These are phyloP conservation scores for Cryptococcus deneoformans DNA, from an alignment of 1,284 basidiomycete genomes.

Conservation along the genomic window DNA sequence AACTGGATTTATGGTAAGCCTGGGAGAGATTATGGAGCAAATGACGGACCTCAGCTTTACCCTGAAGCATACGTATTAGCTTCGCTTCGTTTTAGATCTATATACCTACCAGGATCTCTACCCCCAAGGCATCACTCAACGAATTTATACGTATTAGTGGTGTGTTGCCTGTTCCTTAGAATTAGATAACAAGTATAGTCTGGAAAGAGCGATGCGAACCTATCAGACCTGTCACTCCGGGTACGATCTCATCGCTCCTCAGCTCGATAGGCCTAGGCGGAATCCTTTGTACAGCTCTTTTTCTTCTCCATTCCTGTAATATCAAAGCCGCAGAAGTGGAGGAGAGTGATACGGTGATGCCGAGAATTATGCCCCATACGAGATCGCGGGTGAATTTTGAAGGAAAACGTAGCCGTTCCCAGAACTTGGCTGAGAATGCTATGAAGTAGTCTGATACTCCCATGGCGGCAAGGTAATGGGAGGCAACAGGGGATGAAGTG, in stretches of 20 bases:
- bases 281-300: conserved; percentile 40
- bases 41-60: conserved; percentile 78
- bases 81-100: background rate
- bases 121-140: conserved; percentile 82
- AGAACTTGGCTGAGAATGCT: conserved; percentile 10
- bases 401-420: conserved; percentile 26
- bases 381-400: conserved; percentile 49
- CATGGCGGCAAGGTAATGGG: conserved; percentile 1
- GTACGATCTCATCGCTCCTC: conserved; percentile 63
- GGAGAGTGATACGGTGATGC: conserved; percentile 66
- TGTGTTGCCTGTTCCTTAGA: conserved; percentile 72
- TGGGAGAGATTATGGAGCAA: background rate
- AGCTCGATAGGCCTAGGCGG: conserved; percentile 67
- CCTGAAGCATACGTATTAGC: conserved; percentile 46
- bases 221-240: conserved; percentile 76
- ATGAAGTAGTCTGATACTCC: conserved; percentile 12
- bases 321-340: conserved; percentile 59
- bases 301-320: conserved; percentile 54
- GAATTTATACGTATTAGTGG: conserved; percentile 89
- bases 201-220: conserved; percentile 53
- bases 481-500: too few relatives aligned
- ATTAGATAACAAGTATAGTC: background rate
- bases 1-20: conserved; percentile 56
- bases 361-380: conserved; percentile 64
- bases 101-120: conserved; percentile 70